Conservation (phyloP, 306 rosid species). For the Myrica gale region DNA sequence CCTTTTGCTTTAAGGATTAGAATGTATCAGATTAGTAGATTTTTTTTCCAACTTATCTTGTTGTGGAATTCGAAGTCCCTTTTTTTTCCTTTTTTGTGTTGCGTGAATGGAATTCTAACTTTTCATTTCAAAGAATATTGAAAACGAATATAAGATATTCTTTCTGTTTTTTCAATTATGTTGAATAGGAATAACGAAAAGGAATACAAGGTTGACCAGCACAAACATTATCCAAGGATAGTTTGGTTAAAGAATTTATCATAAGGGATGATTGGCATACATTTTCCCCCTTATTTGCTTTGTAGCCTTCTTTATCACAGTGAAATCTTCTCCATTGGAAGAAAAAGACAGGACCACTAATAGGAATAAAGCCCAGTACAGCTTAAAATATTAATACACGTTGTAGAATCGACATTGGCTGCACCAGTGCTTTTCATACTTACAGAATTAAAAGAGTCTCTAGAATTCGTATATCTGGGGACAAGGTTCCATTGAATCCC, state of each 20-base stretch:
- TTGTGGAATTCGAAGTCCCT: no score
- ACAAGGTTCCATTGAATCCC: conserved; percentile 79
- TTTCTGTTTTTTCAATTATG: not conserved
- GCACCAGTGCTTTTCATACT: conserved; percentile 35
- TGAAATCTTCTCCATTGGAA: not conserved
- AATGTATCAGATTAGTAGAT: not conserved
- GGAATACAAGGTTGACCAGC: not conserved
- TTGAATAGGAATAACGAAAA: not conserved
- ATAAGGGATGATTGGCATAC: not conserved
- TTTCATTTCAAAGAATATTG: not conserved
- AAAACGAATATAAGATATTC: no score
- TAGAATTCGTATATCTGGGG: conserved; percentile 66
- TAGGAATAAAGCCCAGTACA: no score
- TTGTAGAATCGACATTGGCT: conserved; percentile 1
- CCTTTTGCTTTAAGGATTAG: not conserved
- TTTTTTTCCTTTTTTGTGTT: no score
- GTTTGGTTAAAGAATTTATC: not conserved
- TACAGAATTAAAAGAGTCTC: conserved; percentile 65
- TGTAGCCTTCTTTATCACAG: not conserved
- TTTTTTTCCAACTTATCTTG: not conserved
- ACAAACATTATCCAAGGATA: not conserved
- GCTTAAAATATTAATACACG: no score
- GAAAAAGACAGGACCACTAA: no score
- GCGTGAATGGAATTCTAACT: not conserved
- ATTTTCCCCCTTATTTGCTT: not conserved